A percentile compares a stretch with the other conserved stretches of the same genome.
These are phyloP conservation scores for Ecytonucleospora hepatopenaei DNA, from an alignment of 371 early-diverging fungal species.

Conservation along the genomic window DNA sequence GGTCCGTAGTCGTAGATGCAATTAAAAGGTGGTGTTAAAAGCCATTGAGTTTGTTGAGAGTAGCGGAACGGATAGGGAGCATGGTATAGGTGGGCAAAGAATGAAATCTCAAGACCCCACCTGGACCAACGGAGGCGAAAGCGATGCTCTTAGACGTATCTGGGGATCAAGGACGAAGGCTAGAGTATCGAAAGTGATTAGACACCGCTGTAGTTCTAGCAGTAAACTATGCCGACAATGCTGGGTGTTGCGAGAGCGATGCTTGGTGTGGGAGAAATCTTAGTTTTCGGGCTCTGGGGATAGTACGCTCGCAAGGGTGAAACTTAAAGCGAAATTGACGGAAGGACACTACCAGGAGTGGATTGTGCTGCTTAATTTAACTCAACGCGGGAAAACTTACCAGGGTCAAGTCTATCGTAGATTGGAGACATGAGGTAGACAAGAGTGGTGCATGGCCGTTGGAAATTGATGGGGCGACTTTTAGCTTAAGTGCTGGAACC, in stretches of 20 bases:
- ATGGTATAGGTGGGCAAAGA: slow-evolving; percentile 28
- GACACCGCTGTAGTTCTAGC: slow-evolving; percentile 66
- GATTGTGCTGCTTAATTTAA: slow-evolving; percentile 45
- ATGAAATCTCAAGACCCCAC: slow-evolving; percentile 59
- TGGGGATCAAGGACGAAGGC: slow-evolving; percentile 66
- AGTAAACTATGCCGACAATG: slow-evolving; percentile 66
- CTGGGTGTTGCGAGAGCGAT: slow-evolving; percentile 59
- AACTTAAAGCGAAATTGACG: slow-evolving; percentile 43
- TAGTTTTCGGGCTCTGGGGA: slow-evolving; percentile 39
- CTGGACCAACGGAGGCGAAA: slow-evolving; percentile 57
- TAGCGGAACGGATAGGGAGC: slow-evolving; percentile 19
- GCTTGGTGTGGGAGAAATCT: slow-evolving; percentile 28
- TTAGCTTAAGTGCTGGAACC: slow-evolving; percentile 64
- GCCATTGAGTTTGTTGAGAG: neutral
- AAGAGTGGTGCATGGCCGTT: slow-evolving; percentile 59
- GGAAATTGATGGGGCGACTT: slow-evolving; percentile 60
- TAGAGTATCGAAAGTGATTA: slow-evolving; percentile 65
- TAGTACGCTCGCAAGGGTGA: slow-evolving; percentile 40
- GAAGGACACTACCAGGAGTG: slow-evolving; percentile 46
- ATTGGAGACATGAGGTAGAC: slow-evolving; percentile 55
- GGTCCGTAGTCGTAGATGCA: slow-evolving; percentile 30
- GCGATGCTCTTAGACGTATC: slow-evolving; percentile 60
- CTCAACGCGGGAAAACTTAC: slow-evolving; percentile 56
- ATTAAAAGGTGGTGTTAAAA: slow-evolving; percentile 10
- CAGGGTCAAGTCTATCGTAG: slow-evolving; percentile 58